Percentiles rank a stretch among this genome's conserved stretches.
Evolutionary conservation across 225 moss, liverwort and hornwort species (phyloP).

Genomic region (Polytrichum formosum): DNA sequence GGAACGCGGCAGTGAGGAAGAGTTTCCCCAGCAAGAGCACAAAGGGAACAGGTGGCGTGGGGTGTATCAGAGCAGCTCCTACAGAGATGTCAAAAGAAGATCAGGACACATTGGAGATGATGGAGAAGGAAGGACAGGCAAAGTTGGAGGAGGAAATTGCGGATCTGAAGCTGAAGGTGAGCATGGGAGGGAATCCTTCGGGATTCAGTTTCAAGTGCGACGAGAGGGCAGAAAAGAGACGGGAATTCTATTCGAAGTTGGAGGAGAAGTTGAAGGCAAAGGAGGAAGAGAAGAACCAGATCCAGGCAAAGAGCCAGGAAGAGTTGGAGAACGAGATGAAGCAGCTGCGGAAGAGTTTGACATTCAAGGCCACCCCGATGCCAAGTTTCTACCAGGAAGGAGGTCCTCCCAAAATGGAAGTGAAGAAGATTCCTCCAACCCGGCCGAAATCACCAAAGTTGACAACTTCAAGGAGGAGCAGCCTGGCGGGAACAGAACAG

Average conservation of each 20-base stretch:
- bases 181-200: conserved; percentile 63
- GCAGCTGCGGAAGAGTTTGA: conserved; percentile 47
- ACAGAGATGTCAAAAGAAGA: conserved; percentile 47
- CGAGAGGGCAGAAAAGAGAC: conserved; percentile 49
- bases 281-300: conserved; percentile 52
- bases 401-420: conserved; percentile 44
- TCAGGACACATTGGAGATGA: conserved; percentile 35
- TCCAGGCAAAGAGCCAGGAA: conserved; percentile 44
- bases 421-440: conserved; percentile 57
- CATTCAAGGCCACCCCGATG: conserved; percentile 50
- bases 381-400: conserved; percentile 49
- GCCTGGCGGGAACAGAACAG: conserved; percentile 45
- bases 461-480: conserved; percentile 42
- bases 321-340: conserved; percentile 53
- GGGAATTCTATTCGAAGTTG: conserved; percentile 45
- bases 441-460: conserved; percentile 42
- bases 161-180: conserved; percentile 56
- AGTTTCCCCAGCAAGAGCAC: conserved; percentile 7
- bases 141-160: conserved; percentile 59
- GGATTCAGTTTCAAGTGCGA: conserved; percentile 58
- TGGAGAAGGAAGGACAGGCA: conserved; percentile 40
- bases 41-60: background rate
- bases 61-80: conserved; percentile 18
- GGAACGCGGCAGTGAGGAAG: background rate
- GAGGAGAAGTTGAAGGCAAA: conserved; percentile 53